Evolutionary conservation across 225 moss, liverwort and hornwort genomes (phyloP).

Genomic region (Asterella californica): DNA sequence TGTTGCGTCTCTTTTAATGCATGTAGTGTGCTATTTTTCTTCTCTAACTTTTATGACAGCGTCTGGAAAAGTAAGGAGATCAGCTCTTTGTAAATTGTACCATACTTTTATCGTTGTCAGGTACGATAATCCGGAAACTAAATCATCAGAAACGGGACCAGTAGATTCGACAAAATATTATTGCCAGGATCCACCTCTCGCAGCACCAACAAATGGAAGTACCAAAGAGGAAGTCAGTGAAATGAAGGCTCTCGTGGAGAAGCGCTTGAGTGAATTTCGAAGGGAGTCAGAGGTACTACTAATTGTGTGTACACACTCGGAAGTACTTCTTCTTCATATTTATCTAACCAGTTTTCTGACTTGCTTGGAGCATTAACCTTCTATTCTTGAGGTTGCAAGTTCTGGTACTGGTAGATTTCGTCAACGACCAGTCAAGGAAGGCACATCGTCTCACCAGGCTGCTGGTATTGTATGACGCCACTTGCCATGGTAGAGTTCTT

Average conservation of each 20-base stretch:
- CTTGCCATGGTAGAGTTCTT: not conserved
- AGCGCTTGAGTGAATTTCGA: not conserved
- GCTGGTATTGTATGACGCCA: not conserved
- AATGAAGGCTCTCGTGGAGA: not conserved
- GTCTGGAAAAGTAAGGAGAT: not conserved
- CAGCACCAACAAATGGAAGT: not conserved
- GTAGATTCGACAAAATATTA: conserved; percentile 8
- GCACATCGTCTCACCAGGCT: not conserved
- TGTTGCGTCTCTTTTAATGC: not conserved
- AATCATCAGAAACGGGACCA: not conserved
- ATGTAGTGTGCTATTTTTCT: not conserved
- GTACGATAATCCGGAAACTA: conserved; percentile 17
- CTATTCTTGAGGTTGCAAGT: not conserved
- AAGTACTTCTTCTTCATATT: too few relatives aligned
- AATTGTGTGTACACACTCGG: not conserved
- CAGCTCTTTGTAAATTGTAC: not conserved
- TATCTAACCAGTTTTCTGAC: not conserved
- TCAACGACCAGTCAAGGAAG: not conserved
- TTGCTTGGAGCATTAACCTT: not conserved
- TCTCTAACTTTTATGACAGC: not conserved
- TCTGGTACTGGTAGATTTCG: not conserved
- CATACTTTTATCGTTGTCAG: conserved; percentile 6
- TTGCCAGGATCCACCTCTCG: not conserved
- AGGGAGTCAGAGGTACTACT: conserved; percentile 7
- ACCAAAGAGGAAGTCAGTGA: not conserved